A percentile compares a stretch with the other conserved stretches of the same genome.
Conservation (phyloP, 2,329 filamentous ascomycete genomes). For the Pezicula carpinea region DNA sequence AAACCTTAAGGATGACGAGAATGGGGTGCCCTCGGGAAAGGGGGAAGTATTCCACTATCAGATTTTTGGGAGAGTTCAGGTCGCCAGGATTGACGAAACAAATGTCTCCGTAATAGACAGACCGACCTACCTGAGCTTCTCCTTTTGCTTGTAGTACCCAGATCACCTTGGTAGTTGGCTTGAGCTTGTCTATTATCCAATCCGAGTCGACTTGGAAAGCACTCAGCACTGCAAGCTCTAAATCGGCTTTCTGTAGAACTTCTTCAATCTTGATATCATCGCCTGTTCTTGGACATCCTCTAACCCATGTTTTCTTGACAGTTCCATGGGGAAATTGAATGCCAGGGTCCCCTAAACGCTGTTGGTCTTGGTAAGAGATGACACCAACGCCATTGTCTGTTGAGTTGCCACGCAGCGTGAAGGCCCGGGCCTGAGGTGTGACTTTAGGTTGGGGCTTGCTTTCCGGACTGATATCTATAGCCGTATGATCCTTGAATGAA, state of each 20-base stretch:
- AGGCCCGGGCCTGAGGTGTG: no score
- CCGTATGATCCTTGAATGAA: not conserved
- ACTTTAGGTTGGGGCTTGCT: not conserved
- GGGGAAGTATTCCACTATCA: no score
- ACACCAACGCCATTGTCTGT: slow-evolving; percentile 1
- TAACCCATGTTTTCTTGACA: slow-evolving; percentile 78
- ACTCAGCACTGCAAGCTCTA: slow-evolving; percentile 77
- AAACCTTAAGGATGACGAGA: no score
- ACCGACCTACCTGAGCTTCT: slow-evolving; percentile 44
- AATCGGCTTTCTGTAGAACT: slow-evolving; percentile 66
- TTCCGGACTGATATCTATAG: not conserved
- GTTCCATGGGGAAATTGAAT: slow-evolving; percentile 44
- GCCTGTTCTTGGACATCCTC: slow-evolving; percentile 51
- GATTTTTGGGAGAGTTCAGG: not conserved
- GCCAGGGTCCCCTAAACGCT: slow-evolving; percentile 10
- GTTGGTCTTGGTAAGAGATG: slow-evolving; percentile 7
- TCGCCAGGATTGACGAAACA: not conserved
- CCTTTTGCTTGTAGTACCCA: slow-evolving; percentile 52
- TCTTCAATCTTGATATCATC: slow-evolving; percentile 88
- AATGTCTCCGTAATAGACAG: not conserved
- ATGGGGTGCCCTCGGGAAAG: no score
- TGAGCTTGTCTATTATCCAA: slow-evolving; percentile 49
- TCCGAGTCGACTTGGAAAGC: slow-evolving; percentile 82
- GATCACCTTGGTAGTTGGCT: slow-evolving; percentile 57
- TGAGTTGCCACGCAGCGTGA: no score